Base-by-base conservation (phyloP, 352 stramenopile genomes). In the Phytophthora litchii region DNA sequence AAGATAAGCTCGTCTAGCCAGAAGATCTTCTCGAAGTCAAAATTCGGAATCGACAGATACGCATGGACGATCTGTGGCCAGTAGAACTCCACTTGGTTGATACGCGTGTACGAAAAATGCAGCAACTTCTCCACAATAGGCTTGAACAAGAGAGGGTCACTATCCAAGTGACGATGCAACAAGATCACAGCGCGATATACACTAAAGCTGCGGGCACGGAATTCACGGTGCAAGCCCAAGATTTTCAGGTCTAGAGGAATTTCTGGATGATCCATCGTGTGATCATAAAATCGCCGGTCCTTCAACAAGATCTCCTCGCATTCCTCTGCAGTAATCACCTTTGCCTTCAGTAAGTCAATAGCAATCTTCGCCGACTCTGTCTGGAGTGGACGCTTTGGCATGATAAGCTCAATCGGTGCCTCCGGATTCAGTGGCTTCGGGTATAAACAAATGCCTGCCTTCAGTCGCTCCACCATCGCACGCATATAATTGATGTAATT, bases 71-170 rank as follows among this genome's bases (percentile, higher is more conserved):
- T 91, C 70, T 97, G 89, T 14, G 87, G 88, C 82, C 86, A 95
- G 60, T 96, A 96, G 55, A 97, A 96, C 60, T 97, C 89, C 40
- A 97, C 83, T 67, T 97, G 83, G 56, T 95, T 95, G 63, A 96
- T 94, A 19, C 87, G 76, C 21, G 85, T 91, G 71, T 94, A 94
- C 36, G 86, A 93, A 57, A 94, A 94, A 29, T 94, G 78, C 4
- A 92, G 65, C 47, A 95, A 46, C 21, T 87, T 88, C 51, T 94
- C 85, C 42, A 94, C 81, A 35, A 94, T 92, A 29, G 86, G 87
- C 65, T 95, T 94, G 64, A 95, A 95, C 4, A 95, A 44, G 29
- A 95, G 63, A 21, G 88, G 85, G 41, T 93, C 86, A 59, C 80
- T 93, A 54, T 96, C 85, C 55, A 95, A 62, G 48, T 96, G 74